Base-by-base conservation (phyloP, 2,329 filamentous ascomycete species). In the Beauveria medogensis region DNA sequence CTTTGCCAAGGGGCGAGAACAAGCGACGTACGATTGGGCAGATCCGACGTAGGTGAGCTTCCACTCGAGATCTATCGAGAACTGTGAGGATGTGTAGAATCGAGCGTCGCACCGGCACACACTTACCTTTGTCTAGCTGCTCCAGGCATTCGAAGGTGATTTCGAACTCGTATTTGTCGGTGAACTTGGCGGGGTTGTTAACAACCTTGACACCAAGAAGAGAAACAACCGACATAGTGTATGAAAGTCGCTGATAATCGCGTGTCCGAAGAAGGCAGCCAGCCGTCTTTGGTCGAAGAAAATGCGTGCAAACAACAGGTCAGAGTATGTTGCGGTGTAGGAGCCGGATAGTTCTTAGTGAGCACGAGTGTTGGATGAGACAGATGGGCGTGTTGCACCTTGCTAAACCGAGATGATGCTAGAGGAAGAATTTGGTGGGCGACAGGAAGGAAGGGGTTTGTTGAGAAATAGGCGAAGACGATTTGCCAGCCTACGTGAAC, bases 71-170 rank as follows among this genome's bases (percentile, higher is more conserved):
- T 99, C 94, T 96, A 69, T 40, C 43, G 4, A 55, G 6, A 50
- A 28, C 18, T n/a, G 55, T 60, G 34, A 50, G 55, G 22, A 50
- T 37, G 62, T 69, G 52, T 24, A 43, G 7, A 41, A 50, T 59
- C 43, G 52, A 55, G 34, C 48, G 47, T 6, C 37, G 41, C 22
- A 16, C 50, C n/a, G 5, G 7, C 20, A 61, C 44, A 43, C 20
- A 65, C 75, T 37, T 75, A 92, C 92, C 92, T 78, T 97, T 97
- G 73, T 96, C 90, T 44, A 99, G 84, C 67, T 89, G 85, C 79
- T 99, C 94, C 26, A 97, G 85, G 71, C 94, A 97, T 77, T 99
- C 94, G 65, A 99, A 99, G 20, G 94, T 99, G 74, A 99, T 97
- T 77, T 99, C 93, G 68, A 99, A 96, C 75, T 94, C 87, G 75